These are phyloP conservation scores for Rhododendron mucronatum DNA, from an alignment of 148 eudicot species.

Conservation along the genomic window DNA sequence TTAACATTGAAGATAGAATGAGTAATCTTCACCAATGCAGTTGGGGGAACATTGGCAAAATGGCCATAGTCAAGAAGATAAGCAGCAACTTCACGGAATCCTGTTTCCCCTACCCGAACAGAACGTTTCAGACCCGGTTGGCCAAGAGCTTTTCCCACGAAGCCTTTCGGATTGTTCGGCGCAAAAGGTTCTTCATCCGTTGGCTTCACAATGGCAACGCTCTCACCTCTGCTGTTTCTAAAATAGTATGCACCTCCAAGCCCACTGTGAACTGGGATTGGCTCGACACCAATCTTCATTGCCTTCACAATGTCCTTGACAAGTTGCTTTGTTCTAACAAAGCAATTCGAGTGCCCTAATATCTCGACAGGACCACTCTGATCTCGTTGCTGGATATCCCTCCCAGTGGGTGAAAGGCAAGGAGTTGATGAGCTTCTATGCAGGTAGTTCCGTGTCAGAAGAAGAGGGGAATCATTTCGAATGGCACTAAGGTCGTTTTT, in stretches of 20 bases:
- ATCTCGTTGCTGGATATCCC: constrained; percentile 66
- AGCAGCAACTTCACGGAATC: constrained; percentile 89
- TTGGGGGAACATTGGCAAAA: constrained; percentile 85
- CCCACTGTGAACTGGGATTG: constrained; percentile 69
- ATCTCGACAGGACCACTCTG: constrained; percentile 71
- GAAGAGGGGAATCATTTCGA: constrained; percentile 81
- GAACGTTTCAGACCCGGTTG: constrained; percentile 90
- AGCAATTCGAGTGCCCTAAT: constrained; percentile 47
- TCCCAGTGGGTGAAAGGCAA: constrained; percentile 76
- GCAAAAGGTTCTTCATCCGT: constrained; percentile 99
- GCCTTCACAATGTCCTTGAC: constrained; percentile 70
- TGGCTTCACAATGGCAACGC: constrained; percentile 95
- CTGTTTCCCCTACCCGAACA: constrained; percentile 95
- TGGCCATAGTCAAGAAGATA: constrained; percentile 75
- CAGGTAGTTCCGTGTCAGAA: constrained; percentile 56
- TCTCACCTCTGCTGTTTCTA: constrained; percentile 68
- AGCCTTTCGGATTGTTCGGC: constrained; percentile 96
- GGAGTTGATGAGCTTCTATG: constrained; percentile 98
- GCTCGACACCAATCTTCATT: constrained; percentile 76
- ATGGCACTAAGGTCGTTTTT: constrained; percentile 81
- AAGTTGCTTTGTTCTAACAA: constrained; percentile 42
- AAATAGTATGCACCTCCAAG: constrained; percentile 98
- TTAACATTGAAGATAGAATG: constrained; percentile 87
- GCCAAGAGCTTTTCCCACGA: constrained; percentile 91
- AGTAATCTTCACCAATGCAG: constrained; percentile 87